Base-by-base conservation (phyloP, 495 filamentous ascomycete genomes). In the Wilcoxina mikolae region DNA sequence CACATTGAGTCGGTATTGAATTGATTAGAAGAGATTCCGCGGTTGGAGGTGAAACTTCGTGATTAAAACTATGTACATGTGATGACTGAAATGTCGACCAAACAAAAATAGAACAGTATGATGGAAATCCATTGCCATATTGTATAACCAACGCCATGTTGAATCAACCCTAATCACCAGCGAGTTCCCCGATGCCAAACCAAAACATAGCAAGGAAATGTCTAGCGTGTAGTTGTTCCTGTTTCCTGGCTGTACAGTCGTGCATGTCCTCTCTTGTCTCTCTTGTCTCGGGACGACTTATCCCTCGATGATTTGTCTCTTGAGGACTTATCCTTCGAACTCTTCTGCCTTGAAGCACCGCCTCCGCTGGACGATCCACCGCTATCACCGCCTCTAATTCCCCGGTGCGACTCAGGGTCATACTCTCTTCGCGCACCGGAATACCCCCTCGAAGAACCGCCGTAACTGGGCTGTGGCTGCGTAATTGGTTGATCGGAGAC, bases 341-440 rank as follows among this genome's bases (percentile, higher is more conserved):
- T 35, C 31, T 35, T 35, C 7, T 15, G 5, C 31, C 31, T 35
- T 35, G 31, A 35, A 15, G 7, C 15, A 15, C 31, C 31, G 15
- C 15, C 31, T 7, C 31, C 31, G 7, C 31, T 15, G 15, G 7
- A 7, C 7, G 15, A 35, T 46, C 11, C 11, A 3, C 22, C n/a
- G 1, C 22, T 17, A 1, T 46, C 43, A 35, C 31, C 31, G 2
- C 23, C 23, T 24, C 47, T 26, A 24, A n/a, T 31, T 3, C 47
- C 47, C 23, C 47, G 11, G 1, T 59, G 56, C 11, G 61, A 55
- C 11, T 64, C 61, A 22, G 57, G 44, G 60, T 64, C 61, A 4
- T 54, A 53, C 46, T 44, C 55, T 22, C 31, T 48, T 12, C 48
- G 29, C 4, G 45, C 38, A 9, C 59, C 47, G 23, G 58, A 52